phyloP scores from a whole-genome alignment of 1,139 yeast genomes.

The Hansenula anomala region DNA sequence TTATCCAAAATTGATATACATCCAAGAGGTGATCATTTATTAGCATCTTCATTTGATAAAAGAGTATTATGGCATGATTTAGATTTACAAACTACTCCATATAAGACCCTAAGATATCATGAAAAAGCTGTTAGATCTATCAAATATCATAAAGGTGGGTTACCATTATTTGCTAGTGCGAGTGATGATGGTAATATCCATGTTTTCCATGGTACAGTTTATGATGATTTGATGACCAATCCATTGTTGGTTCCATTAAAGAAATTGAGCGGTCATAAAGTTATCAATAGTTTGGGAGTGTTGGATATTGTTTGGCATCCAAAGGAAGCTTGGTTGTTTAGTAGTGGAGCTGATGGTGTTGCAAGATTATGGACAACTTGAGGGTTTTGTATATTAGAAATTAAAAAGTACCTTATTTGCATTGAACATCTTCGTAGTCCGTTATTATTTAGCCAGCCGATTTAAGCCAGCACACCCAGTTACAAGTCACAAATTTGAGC shows the following conservation, averaged over 20 bases:
- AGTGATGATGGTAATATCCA: conserved; percentile 93
- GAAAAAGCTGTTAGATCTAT: conserved; percentile 91
- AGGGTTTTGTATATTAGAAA: not conserved
- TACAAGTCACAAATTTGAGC: too few relatives aligned
- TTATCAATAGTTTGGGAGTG: conserved; percentile 80
- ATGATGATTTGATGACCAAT: conserved; percentile 92
- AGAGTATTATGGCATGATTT: conserved; percentile 97
- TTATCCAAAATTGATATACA: conserved; percentile 87
- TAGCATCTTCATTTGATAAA: conserved; percentile 92
- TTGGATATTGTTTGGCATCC: conserved; percentile 94
- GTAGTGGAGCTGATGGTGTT: conserved; percentile 97
- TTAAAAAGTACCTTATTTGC: not conserved
- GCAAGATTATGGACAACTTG: conserved; percentile 96
- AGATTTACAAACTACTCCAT: conserved; percentile 85
- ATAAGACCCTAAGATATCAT: conserved; percentile 92
- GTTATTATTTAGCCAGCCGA: too few relatives aligned
- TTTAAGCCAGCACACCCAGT: too few relatives aligned
- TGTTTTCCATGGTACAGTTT: conserved; percentile 95
- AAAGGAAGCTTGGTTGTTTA: conserved; percentile 95
- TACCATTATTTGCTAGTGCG: conserved; percentile 94
- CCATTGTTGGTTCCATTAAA: conserved; percentile 95
- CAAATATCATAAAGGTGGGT: conserved; percentile 72
- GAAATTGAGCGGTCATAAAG: conserved; percentile 89
- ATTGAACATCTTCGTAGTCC: not conserved
- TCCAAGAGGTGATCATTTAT: conserved; percentile 91